Evolutionary conservation across 345 rosid genomes (phyloP), one percentile per base, ranked within the genome.

Genomic region (Melaleuca alternifolia): DNA sequence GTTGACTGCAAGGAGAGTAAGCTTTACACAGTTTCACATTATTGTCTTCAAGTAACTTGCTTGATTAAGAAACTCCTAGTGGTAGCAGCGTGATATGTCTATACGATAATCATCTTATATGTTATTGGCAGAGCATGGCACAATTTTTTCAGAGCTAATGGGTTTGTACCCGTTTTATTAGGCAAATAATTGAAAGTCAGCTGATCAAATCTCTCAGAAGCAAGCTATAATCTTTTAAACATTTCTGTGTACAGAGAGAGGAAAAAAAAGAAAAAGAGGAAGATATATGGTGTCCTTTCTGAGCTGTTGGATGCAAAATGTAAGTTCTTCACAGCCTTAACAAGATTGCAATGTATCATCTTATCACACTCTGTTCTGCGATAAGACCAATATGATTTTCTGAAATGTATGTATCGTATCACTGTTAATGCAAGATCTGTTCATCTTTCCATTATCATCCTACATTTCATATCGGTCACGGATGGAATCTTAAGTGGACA

Each of bases 81-180:
- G 77, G 41, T 6, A 23, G 20, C 11, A 26, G 20, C 41, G 13
- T 24, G 52, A 51, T 50, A 9, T 30, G 50, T 7, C 62, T 48
- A 3, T 33, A 26, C 24, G 28, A 48, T n/a, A 85, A 7, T 44
- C n/a, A 37, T 53, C 65, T 85, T 30, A 52, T 50, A 46, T 41
- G 59, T 21, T 87, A 11, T 44, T 81, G 79, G 79, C 62, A 54
- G 12, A 87, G 62, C 88, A 88, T 84, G 86, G 54, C 56, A 71
- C 26, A 85, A 44, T 85, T 76, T 56, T 86, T 18, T 51, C 10
- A 79, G 87, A 84, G 75, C 44, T 85, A 87, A 90, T 91, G 92
- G 90, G 44, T 88, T 77, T 46, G 84, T 89, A 87, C 91, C 91
- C 51, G 87, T 89, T 33, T 85, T 65, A 82, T 87, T 83, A 92